Conservation (phyloP, 345 rosid species). For the Excoecaria agallocha region DNA sequence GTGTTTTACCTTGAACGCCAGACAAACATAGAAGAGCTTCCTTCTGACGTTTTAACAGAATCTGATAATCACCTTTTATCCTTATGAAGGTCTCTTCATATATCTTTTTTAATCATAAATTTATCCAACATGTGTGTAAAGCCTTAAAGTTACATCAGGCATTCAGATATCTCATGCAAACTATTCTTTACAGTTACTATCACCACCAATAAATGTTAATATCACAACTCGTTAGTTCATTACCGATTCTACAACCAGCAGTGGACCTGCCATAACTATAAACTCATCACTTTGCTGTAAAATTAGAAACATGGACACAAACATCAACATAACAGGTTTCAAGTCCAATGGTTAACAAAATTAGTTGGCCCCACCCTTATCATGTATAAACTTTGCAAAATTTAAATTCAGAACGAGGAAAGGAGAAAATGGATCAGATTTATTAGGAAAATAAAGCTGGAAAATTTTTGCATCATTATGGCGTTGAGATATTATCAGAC, state of each 20-base stretch:
- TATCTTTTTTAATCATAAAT: background rate
- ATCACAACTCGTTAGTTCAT: slow-evolving; percentile 1
- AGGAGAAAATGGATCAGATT: background rate
- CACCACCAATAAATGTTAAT: background rate
- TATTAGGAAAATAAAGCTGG: background rate
- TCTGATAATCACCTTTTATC: slow-evolving; percentile 2
- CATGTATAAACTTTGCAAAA: background rate
- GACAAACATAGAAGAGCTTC: background rate
- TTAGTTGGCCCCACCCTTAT: background rate
- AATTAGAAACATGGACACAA: background rate
- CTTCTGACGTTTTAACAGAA: background rate
- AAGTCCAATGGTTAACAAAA: background rate
- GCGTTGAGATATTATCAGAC: background rate
- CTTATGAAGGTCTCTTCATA: background rate
- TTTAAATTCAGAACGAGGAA: background rate
- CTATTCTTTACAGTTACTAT: background rate
- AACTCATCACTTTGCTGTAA: background rate
- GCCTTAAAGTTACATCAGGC: background rate
- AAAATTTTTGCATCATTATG: background rate
- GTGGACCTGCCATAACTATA: background rate
- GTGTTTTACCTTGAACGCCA: background rate
- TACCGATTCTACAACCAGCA: background rate
- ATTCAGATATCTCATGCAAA: slow-evolving; percentile 5
- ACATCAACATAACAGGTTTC: background rate
- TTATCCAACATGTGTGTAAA: background rate